Base-by-base conservation (phyloP, 805 yeast species). In the Nadsonia fulvescens region DNA sequence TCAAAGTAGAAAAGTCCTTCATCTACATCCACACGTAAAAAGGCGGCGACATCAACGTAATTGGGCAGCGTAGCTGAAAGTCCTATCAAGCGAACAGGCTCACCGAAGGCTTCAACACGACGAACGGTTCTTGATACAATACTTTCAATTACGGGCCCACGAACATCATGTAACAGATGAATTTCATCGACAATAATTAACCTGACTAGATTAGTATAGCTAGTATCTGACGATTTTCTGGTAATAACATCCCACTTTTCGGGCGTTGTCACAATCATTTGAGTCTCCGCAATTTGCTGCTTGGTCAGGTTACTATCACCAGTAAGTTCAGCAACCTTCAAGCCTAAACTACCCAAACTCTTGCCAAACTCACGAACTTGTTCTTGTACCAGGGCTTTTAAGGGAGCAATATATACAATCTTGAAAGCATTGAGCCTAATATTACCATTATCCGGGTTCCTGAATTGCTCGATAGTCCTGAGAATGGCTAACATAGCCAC, bases 171-270 rank as follows among this genome's bases (percentile, higher is more conserved):
- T 35, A 86, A 55, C 27, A 86, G 56, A 57, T 86, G 98, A 32
- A 86, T 74, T 48, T 86, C 98, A 55, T 86, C 98, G 26, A 89
- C 68, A 14, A 86, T 74, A 6, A 86, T 49, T 12, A 86, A 57
- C 20, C 66, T 61, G 1, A 81, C 89, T 1, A 69, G 51, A 18
- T 63, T 58, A 1, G 71, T 63, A 38, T 70, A 73, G 13, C 74
- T 64, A 2, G 66, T 55, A 32, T 77, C 86, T 12, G 68, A 58
- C 22, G 62, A 60, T 41, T 86, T 86, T 52, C 98, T 63, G 1
- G 94, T 83, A 9, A 83, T 72, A 12, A 89, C 78, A 52, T 89
- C 96, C 96, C 96, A 86, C 43, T 83, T 86, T 44, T 89, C 98
- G 0, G 96, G 96, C 0, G 98, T 86, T 0, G 94, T 78, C 1